Base-by-base conservation (phyloP, 805 yeast species). In the Wickerhamomyces chaumierensis region DNA sequence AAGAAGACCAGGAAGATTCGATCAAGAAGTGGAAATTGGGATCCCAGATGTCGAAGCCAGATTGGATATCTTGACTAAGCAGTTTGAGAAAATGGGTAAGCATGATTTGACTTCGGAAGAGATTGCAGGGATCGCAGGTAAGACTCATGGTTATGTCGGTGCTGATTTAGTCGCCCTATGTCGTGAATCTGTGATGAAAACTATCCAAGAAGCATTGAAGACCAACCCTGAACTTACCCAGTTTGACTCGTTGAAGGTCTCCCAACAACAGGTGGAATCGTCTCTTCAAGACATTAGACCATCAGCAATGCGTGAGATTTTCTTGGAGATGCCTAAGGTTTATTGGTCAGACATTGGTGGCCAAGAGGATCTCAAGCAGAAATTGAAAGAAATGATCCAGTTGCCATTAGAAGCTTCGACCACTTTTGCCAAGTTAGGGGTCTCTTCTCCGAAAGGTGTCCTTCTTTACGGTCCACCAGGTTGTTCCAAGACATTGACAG, bases 391-490 rank as follows among this genome's bases (percentile, higher is more conserved):
- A 54, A 90, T 90, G 63, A 90, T 92, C 19, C 95, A 87, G 54
- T 65, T 94, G 51, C 99, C 99, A 0, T 62, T 92, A 21, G 81
- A 80, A 40, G 90, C 92, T 2, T 69, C 83, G 0, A 87, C 76
- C 1, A 69, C 94, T 0, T 92, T 92, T 56, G 65, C 66, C 16
- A 65, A 71, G 33, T 65, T 92, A 13, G 97, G 97, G 0, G 79
- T 92, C 3, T 66, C 73, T 33, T 87, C 97, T 0, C 99, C 99
- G 3, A 82, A 85, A 48, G 99, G 99, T 29, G 81, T 92, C 1
- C 60, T 92, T 35, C 65, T 92, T 17, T 92, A 92, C 58, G 99
- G 99, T 0, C 99, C 99, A 1, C 97, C 98, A 0, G 98, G 98
- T 14, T 90, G 97, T 63, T 88, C 96, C 11, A 90, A 90, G 52